Base-by-base conservation (phyloP, 1,139 yeast species). In the Hanseniaspora uvarum region DNA sequence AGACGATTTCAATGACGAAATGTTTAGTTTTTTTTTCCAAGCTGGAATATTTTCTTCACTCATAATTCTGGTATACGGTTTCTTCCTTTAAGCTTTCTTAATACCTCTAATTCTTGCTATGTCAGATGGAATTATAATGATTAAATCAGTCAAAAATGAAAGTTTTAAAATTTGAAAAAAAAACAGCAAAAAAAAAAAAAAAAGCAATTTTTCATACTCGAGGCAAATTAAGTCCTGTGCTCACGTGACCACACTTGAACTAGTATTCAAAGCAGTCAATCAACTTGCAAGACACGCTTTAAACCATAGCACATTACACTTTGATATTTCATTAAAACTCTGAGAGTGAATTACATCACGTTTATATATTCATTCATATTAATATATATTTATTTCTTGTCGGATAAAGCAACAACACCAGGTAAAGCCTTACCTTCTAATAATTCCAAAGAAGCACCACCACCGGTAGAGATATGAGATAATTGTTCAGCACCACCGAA, bases 381-480 rank as follows among this genome's bases (percentile, higher is more conserved):
- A 38, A 37, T 30, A 28, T 26, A 26, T 10, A 47, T 37, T 64
- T 75, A 66, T 73, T 83, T 39, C 46, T 48, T 85, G 72, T 77
- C 81, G 63, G 94, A 80, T 65, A 88, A 81, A 71, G 92, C 94
- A 69, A 78, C 80, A 62, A 89, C 96, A 80, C 97, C 97, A 63
- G 97, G 97, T 68, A 89, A 80, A 63, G 79, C 94, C 81, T 89
- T 89, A 76, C 97, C 97, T 77, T 89, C 97, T 70, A 89, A 83
- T 71, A 89, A 83, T 75, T 89, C 97, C 71, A 89, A 80, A 58
- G 96, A 88, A 62, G 97, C 97, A 80, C 97, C 97, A 75, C 97
- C 97, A 75, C 97, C 97, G 60, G 97, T 89, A 62, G 96, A 88
- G 61, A 89, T 96, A 74, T 89, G 97, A 56, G 96, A 86, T 68